Evolutionary conservation across 306 rosid genomes (phyloP).

Genomic region (Trifolium subterraneum): DNA sequence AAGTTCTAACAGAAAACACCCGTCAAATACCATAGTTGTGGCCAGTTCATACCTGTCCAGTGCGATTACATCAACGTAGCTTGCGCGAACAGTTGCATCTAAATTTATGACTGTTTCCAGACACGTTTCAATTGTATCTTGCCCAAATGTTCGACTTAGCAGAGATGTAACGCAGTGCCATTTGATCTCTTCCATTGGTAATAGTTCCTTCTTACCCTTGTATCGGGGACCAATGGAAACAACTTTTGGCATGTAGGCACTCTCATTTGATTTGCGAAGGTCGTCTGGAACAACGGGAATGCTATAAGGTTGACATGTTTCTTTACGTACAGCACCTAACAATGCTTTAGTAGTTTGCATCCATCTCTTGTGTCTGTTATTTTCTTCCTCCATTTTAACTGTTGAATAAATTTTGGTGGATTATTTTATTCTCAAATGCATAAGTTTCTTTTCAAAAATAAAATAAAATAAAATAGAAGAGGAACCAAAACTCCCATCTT

Average conservation of each 20-base stretch:
- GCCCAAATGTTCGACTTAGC: background rate
- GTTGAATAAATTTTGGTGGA: background rate
- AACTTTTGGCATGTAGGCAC: slow-evolving; percentile 29
- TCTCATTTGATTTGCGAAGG: slow-evolving; percentile 20
- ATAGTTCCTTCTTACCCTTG: background rate
- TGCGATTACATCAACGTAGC: slow-evolving; percentile 19
- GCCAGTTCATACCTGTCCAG: background rate
- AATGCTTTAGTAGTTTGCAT: background rate
- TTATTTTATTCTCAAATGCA: too few species aligned
- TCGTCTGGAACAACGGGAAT: slow-evolving; percentile 30
- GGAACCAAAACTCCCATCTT: too few species aligned
- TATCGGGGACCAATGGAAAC: slow-evolving; percentile 39
- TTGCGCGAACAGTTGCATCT: slow-evolving; percentile 11
- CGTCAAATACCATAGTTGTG: slow-evolving; percentile 29
- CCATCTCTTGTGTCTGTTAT: background rate
- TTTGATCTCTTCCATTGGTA: slow-evolving; percentile 33
- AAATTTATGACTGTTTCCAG: background rate
- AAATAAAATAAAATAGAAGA: too few species aligned
- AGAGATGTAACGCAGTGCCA: background rate
- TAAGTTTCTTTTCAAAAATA: too few species aligned
- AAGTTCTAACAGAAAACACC: slow-evolving; percentile 41
- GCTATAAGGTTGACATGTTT: background rate
- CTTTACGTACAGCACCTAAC: background rate
- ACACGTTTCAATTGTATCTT: background rate
- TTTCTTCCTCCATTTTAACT: background rate